Base-by-base conservation (phyloP, 495 filamentous ascomycete genomes). In the Cetradonia linearis region DNA sequence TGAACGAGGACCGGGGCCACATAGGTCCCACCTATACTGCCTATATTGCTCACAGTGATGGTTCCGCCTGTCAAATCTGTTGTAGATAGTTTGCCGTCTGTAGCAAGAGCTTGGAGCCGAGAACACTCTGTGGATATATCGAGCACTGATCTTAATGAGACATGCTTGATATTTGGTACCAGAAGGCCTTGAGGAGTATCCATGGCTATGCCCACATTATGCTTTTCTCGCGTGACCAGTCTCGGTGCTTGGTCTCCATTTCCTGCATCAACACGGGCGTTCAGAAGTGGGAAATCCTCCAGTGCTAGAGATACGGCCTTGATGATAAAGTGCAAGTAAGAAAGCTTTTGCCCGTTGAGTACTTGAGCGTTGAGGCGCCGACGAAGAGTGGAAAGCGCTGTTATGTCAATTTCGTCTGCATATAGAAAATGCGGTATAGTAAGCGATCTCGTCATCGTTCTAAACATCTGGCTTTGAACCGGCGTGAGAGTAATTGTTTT, bases 201-300 rank as follows among this genome's bases (percentile, higher is more conserved):
- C 82, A 97, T 91, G 42, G 93, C 94, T 14, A 99, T 78, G 53
- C 94, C 94, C 60, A 99, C 92, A 70, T 99, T 96, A 77, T 97
- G 94, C 57, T 87, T 82, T 40, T 80, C 79, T 52, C 89, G 86
- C 72, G 86, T 81, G 56, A 92, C 74, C 0, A 99, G 77, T 28
- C 66, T 67, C 34, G 78, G 78, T 6, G 88, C 85, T 64, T 86
- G 86, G 36, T 74, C 69, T 9, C 77, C 70, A 59, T 70, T 68
- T n/a, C 63, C 62, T 58, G 55, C 60, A 56, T 95, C 89, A 30
- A 97, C 78, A 31, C 85, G 84, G 2, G 92, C 81, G 71, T 99
- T 99, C 58, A 99, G 82, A 27, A 89, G 77, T 6, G 94, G 92
- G 70, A 88, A 89, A 36, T 84, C 78, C 64, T 85, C 75, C 9